Percentiles rank a stretch among this genome's conserved stretches.
These are phyloP conservation scores for Epichloe gansuensis DNA, from an alignment of 2,329 filamentous ascomycete species.

Conservation along the genomic window DNA sequence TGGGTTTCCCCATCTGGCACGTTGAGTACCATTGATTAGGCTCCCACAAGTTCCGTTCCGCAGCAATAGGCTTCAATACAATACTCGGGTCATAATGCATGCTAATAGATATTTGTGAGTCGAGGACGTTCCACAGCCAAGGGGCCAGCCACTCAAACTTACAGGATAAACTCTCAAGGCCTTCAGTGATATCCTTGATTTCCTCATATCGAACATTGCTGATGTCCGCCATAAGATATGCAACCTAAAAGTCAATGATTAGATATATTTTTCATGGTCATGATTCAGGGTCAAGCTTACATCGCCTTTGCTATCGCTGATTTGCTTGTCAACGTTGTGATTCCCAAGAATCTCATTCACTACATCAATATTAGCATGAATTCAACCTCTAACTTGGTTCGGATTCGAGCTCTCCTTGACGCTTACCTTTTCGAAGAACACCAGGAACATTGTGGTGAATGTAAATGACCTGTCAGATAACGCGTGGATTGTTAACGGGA, in stretches of 20 bases:
- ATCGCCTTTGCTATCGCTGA: constrained; percentile 87
- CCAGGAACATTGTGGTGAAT: constrained; percentile 95
- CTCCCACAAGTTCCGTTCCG: background rate
- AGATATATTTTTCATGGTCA: background rate
- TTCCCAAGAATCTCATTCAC: constrained; percentile 91
- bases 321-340: constrained; percentile 98
- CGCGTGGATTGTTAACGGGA: constrained; percentile 6
- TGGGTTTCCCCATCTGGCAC: background rate
- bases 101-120: constrained; percentile 12
- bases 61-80: constrained; percentile 23
- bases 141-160: constrained; percentile 24
- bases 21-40: background rate
- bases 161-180: constrained; percentile 70
- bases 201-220: constrained; percentile 70
- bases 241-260: constrained; percentile 37
- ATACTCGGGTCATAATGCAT: constrained; percentile 33
- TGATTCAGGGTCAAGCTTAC: constrained; percentile 28
- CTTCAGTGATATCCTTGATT: constrained; percentile 76
- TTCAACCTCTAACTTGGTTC: background rate
- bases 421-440: constrained; percentile 67
- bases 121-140: background rate
- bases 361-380: constrained; percentile 15
- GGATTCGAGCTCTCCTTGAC: background rate
- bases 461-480: constrained; percentile 58
- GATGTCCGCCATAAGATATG: constrained; percentile 96